Conservation (phyloP, 495 filamentous ascomycete species). For the Choiromyces venosus region DNA sequence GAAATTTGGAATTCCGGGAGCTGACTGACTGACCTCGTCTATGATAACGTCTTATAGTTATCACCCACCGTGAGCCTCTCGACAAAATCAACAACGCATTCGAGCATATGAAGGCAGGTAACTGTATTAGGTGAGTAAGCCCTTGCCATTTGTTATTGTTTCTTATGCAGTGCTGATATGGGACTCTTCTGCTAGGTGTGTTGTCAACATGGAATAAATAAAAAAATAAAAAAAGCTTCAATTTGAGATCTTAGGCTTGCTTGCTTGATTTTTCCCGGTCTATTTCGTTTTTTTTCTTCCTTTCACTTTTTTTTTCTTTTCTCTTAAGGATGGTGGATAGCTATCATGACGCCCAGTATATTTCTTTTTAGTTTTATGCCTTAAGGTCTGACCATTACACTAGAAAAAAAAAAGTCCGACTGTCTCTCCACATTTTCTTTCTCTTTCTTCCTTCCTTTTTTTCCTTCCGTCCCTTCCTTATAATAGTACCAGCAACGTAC, state of each 20-base stretch:
- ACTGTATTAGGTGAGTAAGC: constrained; percentile 78
- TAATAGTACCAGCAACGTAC: not conserved
- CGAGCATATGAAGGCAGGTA: constrained; percentile 86
- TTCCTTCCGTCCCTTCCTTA: not conserved
- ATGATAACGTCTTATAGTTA: constrained; percentile 49
- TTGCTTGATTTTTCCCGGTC: not conserved
- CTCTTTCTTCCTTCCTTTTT: not conserved
- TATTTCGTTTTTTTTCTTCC: not conserved
- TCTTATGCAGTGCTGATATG: constrained; percentile 9
- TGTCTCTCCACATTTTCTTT: not conserved
- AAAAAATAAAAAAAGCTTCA: constrained; percentile 3
- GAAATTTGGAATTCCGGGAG: not conserved
- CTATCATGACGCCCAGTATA: not conserved
- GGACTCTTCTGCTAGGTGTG: constrained; percentile 20
- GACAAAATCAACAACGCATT: constrained; percentile 82
- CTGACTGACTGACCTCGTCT: constrained; percentile 1
- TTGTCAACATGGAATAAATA: constrained; percentile 38
- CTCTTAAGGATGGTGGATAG: constrained; percentile 10
- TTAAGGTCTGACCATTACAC: not conserved
- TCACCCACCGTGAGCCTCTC: constrained; percentile 86
- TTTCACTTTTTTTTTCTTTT: constrained; percentile 10
- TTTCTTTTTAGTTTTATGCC: not conserved
- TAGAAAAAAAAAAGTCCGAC: not conserved
- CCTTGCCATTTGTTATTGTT: not conserved
- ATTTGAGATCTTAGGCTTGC: not conserved